These are phyloP conservation scores for Aspergillus taichungensis DNA, from an alignment of 495 filamentous ascomycete species.

Conservation along the genomic window DNA sequence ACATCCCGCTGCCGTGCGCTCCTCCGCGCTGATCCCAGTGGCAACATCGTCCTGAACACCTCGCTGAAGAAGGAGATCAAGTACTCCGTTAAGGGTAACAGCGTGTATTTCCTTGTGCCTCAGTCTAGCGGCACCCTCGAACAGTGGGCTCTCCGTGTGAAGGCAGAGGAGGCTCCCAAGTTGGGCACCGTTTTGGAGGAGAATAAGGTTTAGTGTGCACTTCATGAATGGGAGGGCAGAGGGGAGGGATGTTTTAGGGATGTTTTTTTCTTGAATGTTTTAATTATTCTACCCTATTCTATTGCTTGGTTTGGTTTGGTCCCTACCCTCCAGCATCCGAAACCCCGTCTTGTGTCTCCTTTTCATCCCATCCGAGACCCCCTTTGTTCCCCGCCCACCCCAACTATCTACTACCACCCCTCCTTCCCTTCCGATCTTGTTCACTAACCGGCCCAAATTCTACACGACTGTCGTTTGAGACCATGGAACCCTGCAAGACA, in stretches of 20 bases:
- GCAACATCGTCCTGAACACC: constrained; percentile 61
- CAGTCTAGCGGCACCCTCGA: constrained; percentile 44
- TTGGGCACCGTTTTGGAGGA: constrained; percentile 12
- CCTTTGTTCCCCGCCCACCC: too few species aligned
- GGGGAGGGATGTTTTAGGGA: too few species aligned
- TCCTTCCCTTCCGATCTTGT: too few species aligned
- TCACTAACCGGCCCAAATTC: background rate
- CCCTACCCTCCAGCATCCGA: too few species aligned
- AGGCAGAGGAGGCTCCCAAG: constrained; percentile 30
- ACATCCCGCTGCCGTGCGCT: constrained; percentile 56
- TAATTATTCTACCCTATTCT: too few species aligned
- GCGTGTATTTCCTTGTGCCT: constrained; percentile 47
- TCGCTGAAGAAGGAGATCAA: constrained; percentile 46
- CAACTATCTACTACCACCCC: too few species aligned
- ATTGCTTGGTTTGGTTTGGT: too few species aligned
- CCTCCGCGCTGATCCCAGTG: constrained; percentile 59
- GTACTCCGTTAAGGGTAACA: constrained; percentile 48
- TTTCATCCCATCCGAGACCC: too few species aligned
- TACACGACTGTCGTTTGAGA: background rate
- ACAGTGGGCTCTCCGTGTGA: constrained; percentile 57
- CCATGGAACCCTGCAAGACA: background rate
- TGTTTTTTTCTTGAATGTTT: too few species aligned
- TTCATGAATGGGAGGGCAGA: too few species aligned
- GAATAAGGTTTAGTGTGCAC: constrained; percentile 7
- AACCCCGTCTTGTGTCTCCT: too few species aligned